Evolutionary conservation across 169 alveolate species (phyloP).

Genomic region (Plasmodium reichenowi): DNA sequence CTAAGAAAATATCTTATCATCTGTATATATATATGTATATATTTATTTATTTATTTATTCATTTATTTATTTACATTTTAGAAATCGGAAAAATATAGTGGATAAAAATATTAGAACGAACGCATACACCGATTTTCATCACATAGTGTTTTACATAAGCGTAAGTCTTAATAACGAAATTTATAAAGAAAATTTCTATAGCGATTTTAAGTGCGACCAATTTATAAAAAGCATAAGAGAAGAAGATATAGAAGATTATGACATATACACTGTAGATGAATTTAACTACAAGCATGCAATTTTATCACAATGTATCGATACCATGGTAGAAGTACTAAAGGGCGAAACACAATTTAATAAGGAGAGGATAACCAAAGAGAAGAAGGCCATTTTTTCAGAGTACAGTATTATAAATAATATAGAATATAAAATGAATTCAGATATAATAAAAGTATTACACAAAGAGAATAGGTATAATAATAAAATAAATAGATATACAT

Average conservation of each 20-base stretch:
- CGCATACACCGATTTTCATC: constrained; percentile 91
- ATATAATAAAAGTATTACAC: constrained; percentile 85
- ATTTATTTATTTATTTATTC: background rate
- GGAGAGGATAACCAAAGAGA: constrained; percentile 86
- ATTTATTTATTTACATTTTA: background rate
- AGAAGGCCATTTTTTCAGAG: constrained; percentile 89
- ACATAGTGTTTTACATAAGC: constrained; percentile 87
- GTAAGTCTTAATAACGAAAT: constrained; percentile 78
- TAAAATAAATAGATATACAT: no score
- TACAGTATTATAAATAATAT: constrained; percentile 87
- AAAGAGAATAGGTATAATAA: constrained; percentile 83
- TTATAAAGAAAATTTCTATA: constrained; percentile 33
- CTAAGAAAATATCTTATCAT: no score
- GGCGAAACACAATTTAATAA: constrained; percentile 85
- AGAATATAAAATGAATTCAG: constrained; percentile 88
- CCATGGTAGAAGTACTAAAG: constrained; percentile 70
- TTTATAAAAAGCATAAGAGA: constrained; percentile 22
- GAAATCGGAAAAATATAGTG: constrained; percentile 25
- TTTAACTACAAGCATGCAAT: constrained; percentile 71
- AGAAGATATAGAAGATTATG: constrained; percentile 68
- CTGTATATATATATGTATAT: background rate
- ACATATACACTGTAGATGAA: constrained; percentile 62
- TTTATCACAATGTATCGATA: constrained; percentile 66
- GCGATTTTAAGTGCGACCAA: constrained; percentile 24
- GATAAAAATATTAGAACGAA: constrained; percentile 87